phyloP scores from a whole-genome alignment of 2,329 filamentous ascomycete species.

The Xylaria sp. region DNA sequence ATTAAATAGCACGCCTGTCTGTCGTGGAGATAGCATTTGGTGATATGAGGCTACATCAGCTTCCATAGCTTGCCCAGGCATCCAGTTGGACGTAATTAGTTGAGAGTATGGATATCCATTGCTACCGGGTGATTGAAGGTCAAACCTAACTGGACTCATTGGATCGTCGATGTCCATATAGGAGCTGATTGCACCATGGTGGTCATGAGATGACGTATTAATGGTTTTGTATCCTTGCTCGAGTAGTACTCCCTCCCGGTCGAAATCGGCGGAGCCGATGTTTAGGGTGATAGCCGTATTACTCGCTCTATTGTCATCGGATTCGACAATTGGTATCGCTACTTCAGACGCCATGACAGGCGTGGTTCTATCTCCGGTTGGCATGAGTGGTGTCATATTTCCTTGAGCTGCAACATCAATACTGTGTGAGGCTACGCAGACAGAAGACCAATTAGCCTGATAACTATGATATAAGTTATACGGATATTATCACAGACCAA shows the following conservation, averaged over 20 bases:
- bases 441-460: background rate
- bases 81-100: background rate
- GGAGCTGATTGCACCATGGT: background rate
- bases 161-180: background rate
- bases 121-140: background rate
- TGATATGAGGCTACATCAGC: background rate
- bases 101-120: background rate
- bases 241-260: background rate
- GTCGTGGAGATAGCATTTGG: background rate
- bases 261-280: background rate
- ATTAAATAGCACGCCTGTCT: background rate
- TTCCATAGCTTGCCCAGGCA: background rate
- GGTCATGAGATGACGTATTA: background rate
- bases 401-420: background rate
- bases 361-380: background rate
- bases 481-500: background rate
- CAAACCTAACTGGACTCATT: background rate
- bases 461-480: background rate
- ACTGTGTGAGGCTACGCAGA: background rate
- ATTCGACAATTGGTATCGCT: too few relatives aligned
- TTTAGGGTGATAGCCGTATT: background rate
- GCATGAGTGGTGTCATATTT: background rate
- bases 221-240: background rate
- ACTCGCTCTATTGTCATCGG: background rate
- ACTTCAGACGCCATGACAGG: background rate